Percentiles rank a stretch among this genome's conserved stretches.
phyloP scores from a whole-genome alignment of 371 early-diverging fungal species.

The Cokeromyces recurvatus region DNA sequence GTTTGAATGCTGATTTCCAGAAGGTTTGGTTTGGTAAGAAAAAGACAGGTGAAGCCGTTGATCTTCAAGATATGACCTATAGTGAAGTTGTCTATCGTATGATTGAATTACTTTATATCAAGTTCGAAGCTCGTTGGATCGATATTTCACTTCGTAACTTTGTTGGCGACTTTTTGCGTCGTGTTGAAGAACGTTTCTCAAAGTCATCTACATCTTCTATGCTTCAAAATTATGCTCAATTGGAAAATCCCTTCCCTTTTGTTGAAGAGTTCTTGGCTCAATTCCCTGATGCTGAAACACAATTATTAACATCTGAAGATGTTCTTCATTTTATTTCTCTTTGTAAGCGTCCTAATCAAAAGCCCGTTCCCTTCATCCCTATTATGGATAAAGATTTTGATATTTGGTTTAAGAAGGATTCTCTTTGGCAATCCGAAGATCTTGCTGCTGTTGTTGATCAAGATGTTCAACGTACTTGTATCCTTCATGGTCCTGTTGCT shows the following conservation, averaged over 20 bases:
- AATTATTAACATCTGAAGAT: conserved; percentile 86
- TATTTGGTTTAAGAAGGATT: conserved; percentile 94
- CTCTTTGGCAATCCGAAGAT: conserved; percentile 92
- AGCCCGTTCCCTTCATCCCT: conserved; percentile 91
- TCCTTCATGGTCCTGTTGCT: conserved; percentile 91
- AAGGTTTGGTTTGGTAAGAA: conserved; percentile 91
- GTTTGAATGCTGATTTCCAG: conserved; percentile 84
- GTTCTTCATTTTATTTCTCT: conserved; percentile 80
- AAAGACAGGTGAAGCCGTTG: conserved; percentile 60
- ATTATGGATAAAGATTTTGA: conserved; percentile 89
- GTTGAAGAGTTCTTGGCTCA: conserved; percentile 69
- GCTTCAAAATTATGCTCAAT: conserved; percentile 65
- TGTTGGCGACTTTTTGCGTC: conserved; percentile 82
- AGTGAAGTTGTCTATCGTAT: conserved; percentile 83
- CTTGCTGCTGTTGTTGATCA: conserved; percentile 84
- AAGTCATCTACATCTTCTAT: conserved; percentile 44
- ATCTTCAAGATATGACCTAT: conserved; percentile 90
- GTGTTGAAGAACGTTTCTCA: conserved; percentile 87
- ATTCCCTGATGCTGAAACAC: conserved; percentile 70
- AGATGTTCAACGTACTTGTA: conserved; percentile 85
- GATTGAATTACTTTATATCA: conserved; percentile 76
- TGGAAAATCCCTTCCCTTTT: conserved; percentile 64
- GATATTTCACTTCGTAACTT: conserved; percentile 77
- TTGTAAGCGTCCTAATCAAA: conserved; percentile 77
- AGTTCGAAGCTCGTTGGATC: conserved; percentile 80